These are phyloP conservation scores for Solanum pimpinellifolium DNA, from an alignment of 257 asterid genomes.

Conservation along the genomic window DNA sequence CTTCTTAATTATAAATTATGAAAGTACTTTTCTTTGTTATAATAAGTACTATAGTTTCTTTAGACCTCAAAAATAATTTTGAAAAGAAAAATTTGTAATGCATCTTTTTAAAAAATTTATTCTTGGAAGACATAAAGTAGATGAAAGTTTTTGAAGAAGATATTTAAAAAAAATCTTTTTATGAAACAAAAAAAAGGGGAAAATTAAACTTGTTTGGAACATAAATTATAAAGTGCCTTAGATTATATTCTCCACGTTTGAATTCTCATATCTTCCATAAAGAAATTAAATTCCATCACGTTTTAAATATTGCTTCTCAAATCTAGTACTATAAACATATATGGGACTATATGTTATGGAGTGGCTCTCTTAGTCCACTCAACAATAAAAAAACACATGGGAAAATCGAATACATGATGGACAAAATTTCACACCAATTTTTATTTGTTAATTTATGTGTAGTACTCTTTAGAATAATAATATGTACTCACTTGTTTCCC, in stretches of 20 bases:
- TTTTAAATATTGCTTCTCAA: background rate
- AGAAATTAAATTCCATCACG: background rate
- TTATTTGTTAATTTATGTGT: background rate
- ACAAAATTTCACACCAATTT: background rate
- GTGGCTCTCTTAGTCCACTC: background rate
- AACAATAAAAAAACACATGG: background rate
- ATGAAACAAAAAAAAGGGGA: background rate
- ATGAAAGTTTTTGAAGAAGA: background rate
- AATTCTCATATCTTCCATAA: background rate
- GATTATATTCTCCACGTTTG: constrained; percentile 20
- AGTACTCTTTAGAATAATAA: background rate
- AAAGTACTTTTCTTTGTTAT: background rate
- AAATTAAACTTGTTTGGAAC: background rate
- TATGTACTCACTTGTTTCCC: constrained; percentile 69
- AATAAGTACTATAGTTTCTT: background rate
- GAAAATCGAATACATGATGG: background rate
- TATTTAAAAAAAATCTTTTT: no score
- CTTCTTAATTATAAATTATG: background rate
- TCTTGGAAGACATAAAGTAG: background rate
- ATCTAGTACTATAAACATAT: background rate
- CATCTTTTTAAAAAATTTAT: background rate
- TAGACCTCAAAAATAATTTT: background rate
- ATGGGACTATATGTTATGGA: constrained; percentile 2
- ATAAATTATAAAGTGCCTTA: background rate
- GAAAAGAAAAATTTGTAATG: background rate